phyloP scores from a whole-genome alignment of 192 early-diverging fungal genomes.

The Coemansia sp. region DNA sequence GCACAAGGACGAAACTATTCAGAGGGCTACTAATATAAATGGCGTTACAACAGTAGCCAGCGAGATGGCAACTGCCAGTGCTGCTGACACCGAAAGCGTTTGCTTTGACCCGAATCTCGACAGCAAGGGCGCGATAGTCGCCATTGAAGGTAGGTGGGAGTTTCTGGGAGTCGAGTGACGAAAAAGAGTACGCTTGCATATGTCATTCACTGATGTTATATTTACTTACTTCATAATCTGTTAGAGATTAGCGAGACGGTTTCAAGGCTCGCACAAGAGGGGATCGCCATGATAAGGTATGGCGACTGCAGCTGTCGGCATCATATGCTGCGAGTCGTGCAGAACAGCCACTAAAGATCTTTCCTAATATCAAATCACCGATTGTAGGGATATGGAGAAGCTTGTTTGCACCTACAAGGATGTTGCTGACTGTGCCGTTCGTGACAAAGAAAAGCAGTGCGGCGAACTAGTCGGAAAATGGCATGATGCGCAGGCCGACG shows the following conservation, averaged over 20 bases:
- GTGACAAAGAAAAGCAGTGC: background rate
- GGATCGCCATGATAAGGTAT: background rate
- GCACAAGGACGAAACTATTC: background rate
- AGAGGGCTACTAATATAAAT: background rate
- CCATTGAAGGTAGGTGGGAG: slow-evolving; percentile 22
- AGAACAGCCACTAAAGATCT: too few species aligned
- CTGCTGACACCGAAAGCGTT: background rate
- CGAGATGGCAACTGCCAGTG: background rate
- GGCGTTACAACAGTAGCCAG: background rate
- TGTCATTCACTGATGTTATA: background rate
- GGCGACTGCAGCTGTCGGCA: too few species aligned
- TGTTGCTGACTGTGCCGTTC: background rate
- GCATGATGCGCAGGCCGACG: background rate
- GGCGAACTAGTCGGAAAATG: background rate
- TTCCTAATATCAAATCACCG: background rate
- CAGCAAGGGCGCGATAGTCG: slow-evolving; percentile 13
- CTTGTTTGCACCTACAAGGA: background rate
- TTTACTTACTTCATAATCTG: background rate
- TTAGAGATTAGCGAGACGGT: slow-evolving; percentile 1
- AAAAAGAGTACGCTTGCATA: background rate
- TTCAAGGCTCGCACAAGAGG: background rate
- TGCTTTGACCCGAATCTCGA: slow-evolving; percentile 24
- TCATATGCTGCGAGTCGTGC: too few species aligned
- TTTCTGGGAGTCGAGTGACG: background rate
- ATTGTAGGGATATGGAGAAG: background rate